phyloP scores from a whole-genome alignment of 2,329 filamentous ascomycete genomes.

The Delphinella strobiligena region DNA sequence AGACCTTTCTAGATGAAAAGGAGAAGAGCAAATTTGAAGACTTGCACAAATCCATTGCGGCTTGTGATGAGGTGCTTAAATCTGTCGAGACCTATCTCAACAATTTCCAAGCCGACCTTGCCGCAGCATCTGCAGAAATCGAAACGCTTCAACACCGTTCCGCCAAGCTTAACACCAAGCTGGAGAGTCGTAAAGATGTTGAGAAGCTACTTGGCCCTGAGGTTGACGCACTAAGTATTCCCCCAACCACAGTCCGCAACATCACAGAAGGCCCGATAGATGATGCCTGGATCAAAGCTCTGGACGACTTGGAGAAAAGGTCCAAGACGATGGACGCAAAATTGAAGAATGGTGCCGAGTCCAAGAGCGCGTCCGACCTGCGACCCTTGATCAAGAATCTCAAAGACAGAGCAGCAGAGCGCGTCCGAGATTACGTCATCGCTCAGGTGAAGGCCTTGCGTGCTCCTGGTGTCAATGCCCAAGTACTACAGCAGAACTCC shows the following conservation, averaged over 20 bases:
- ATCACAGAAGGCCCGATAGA: slow-evolving; percentile 85
- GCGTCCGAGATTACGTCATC: slow-evolving; percentile 89
- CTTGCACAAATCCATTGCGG: slow-evolving; percentile 73
- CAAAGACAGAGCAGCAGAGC: slow-evolving; percentile 77
- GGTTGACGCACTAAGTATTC: slow-evolving; percentile 83
- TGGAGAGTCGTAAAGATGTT: slow-evolving; percentile 81
- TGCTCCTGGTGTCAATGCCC: slow-evolving; percentile 92
- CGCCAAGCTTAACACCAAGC: slow-evolving; percentile 63
- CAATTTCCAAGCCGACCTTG: slow-evolving; percentile 87
- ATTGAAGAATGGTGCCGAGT: slow-evolving; percentile 45
- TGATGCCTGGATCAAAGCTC: slow-evolving; percentile 71
- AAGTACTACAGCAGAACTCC: slow-evolving; percentile 89
- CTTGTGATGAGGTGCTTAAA: slow-evolving; percentile 84
- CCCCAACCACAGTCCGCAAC: slow-evolving; percentile 69
- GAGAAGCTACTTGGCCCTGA: slow-evolving; percentile 79
- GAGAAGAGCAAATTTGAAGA: slow-evolving; percentile 82
- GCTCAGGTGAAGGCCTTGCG: slow-evolving; percentile 87
- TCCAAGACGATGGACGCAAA: slow-evolving; percentile 60
- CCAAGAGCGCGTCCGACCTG: slow-evolving; percentile 72
- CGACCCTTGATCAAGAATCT: slow-evolving; percentile 76
- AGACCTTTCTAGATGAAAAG: slow-evolving; percentile 36
- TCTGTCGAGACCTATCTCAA: slow-evolving; percentile 88
- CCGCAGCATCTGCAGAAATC: slow-evolving; percentile 85
- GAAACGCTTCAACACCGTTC: slow-evolving; percentile 86
- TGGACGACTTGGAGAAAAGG: slow-evolving; percentile 74